These are phyloP conservation scores for Besnoitia besnoiti DNA, from an alignment of 169 alveolate species.

Conservation along the genomic window DNA sequence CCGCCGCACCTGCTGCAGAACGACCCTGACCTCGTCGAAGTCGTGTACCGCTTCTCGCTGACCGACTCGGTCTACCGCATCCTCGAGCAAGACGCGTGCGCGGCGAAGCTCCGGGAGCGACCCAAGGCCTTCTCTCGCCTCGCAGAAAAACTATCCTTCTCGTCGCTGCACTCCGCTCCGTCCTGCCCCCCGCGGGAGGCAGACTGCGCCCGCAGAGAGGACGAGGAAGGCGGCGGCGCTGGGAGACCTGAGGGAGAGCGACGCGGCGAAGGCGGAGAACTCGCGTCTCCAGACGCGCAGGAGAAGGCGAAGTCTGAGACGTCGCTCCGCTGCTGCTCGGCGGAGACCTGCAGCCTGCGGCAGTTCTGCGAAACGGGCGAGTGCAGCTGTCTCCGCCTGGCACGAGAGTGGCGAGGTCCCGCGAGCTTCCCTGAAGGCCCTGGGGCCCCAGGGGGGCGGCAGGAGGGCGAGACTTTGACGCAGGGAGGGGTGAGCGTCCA, in stretches of 20 bases:
- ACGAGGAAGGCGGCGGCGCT: background rate
- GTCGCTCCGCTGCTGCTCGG: background rate
- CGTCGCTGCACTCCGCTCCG: background rate
- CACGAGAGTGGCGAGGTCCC: background rate
- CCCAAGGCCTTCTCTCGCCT: background rate
- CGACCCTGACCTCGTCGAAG: background rate
- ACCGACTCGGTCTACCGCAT: background rate
- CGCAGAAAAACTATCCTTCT: background rate
- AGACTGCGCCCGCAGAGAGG: background rate
- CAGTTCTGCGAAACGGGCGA: background rate
- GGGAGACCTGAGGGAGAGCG: background rate
- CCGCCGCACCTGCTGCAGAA: constrained; percentile 22
- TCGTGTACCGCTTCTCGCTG: background rate
- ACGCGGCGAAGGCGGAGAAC: constrained; percentile 8
- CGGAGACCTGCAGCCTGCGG: background rate
- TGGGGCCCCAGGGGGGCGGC: no score
- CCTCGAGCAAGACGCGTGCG: constrained; percentile 22
- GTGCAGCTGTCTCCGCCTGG: background rate
- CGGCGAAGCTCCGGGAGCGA: background rate
- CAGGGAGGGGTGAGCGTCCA: background rate
- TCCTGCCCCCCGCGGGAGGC: background rate
- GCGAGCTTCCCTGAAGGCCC: no score
- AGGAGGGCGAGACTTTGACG: background rate
- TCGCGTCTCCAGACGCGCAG: background rate
- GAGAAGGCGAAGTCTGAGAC: background rate